A percentile compares a stretch with the other conserved stretches of the same genome.
These are phyloP conservation scores for Pseudogymnoascus destructans DNA, from an alignment of 2,329 filamentous ascomycete genomes.

Conservation along the genomic window DNA sequence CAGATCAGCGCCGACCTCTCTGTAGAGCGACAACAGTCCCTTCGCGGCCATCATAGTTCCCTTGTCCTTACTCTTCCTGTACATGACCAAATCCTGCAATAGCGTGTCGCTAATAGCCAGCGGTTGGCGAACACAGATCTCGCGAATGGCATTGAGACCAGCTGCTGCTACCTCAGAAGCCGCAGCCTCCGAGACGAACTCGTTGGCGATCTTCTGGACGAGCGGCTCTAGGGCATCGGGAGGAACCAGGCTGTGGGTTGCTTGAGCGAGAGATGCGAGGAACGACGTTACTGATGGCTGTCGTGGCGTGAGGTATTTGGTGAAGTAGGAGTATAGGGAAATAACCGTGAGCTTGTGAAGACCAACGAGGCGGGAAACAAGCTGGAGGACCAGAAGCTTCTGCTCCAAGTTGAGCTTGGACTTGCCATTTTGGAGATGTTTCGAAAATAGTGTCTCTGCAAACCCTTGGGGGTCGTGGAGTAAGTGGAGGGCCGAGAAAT, in stretches of 20 bases:
- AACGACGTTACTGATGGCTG: constrained; percentile 89
- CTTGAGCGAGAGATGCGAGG: constrained; percentile 81
- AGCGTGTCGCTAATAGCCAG: constrained; percentile 93
- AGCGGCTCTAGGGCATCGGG: constrained; percentile 85
- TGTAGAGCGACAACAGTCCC: constrained; percentile 77
- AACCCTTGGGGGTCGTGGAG: constrained; percentile 92
- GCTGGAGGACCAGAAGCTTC: constrained; percentile 76
- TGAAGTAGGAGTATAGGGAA: constrained; percentile 89
- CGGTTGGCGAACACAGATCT: constrained; percentile 84
- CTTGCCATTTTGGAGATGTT: constrained; percentile 79
- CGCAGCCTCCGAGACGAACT: constrained; percentile 91
- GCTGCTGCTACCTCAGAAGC: constrained; percentile 84
- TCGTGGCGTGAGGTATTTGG: constrained; percentile 77
- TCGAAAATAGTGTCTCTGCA: constrained; percentile 76
- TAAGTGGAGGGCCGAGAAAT: constrained; percentile 91
- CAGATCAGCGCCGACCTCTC: constrained; percentile 81
- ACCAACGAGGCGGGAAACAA: constrained; percentile 82
- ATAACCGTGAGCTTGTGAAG: constrained; percentile 86
- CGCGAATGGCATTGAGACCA: constrained; percentile 85
- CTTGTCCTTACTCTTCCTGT: constrained; percentile 95
- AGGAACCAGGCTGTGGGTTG: constrained; percentile 79
- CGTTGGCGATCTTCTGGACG: constrained; percentile 90
- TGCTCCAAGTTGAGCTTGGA: constrained; percentile 77
- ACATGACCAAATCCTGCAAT: constrained; percentile 91
- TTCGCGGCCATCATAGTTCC: constrained; percentile 98